Evolutionary conservation across 306 rosid genomes (phyloP), one percentile per base, ranked within the genome.

Genomic region (Acacia acuminata): DNA sequence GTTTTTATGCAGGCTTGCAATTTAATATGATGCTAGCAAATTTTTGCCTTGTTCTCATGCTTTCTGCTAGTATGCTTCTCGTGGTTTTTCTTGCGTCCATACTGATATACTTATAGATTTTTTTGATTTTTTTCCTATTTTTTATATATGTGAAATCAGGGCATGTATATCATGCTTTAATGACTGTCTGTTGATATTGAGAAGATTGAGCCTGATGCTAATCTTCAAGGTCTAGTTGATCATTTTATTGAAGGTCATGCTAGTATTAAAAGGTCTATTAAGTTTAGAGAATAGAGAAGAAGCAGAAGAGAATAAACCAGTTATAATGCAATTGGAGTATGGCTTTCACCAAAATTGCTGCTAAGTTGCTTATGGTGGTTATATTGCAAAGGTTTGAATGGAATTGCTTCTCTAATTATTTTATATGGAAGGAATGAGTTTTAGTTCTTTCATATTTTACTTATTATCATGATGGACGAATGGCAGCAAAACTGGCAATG

Each of bases 171-270:
- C 88, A 11, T 91, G 93, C 43, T 96, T 96, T 58, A 92, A 90
- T 74, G 98, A 96, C 85, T 96, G 98, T 67, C 99, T 96, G 1
- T 73, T 82, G 97, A 96, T 80, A 91, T 93, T 79, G 91, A 87
- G 86, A 96, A 87, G 88, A 87, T 90, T 2, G 96, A 96, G 85
- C 91, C 93, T 11, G 89, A 94, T 78, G 87, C 77, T 24, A 79
- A 89, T 63, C 91, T 96, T 83, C 98, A 96, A 74, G 91, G 88
- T 58, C 66, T 86, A 82, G 99, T 96, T 45, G 96, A 96, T 83
- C 96, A 94, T 30, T 96, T 93, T 85, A 96, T 96, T 79, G 99
- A 93, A 84, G 99, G 99, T 68, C 99, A 93, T 87, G 99, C 92
- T 50, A 92, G 99, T 84, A 96, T 96, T 84, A 92, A 85, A 91